Percentiles rank a stretch among this genome's conserved stretches.
Evolutionary conservation across 768 basidiomycete genomes (phyloP).

Genomic region (Cystobasidium ongulense): DNA sequence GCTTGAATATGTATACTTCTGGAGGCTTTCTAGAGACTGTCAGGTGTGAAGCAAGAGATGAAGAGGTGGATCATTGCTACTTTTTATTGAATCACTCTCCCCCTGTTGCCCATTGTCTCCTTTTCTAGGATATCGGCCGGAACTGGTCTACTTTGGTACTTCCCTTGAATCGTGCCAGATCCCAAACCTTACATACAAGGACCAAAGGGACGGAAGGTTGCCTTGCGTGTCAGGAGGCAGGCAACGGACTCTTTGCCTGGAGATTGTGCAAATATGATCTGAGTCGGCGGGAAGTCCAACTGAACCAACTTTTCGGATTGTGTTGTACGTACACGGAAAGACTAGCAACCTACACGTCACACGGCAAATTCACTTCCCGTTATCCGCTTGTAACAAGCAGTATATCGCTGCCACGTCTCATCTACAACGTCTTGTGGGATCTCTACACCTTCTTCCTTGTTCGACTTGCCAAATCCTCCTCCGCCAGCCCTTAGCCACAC

Average conservation of each 20-base stretch:
- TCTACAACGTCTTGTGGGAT: slow-evolving; percentile 67
- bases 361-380: slow-evolving; percentile 43
- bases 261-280: too few relatives aligned
- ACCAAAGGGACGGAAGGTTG: too few relatives aligned
- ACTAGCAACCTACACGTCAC: background rate
- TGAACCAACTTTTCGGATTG: too few relatives aligned
- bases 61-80: too few relatives aligned
- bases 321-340: too few relatives aligned
- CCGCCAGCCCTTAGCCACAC: slow-evolving; percentile 66
- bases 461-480: slow-evolving; percentile 63
- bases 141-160: background rate
- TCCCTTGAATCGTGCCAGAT: background rate
- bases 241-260: too few relatives aligned
- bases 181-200: too few relatives aligned
- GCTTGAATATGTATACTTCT: too few relatives aligned
- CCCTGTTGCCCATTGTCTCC: background rate
- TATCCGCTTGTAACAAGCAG: slow-evolving; percentile 55
- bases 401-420: slow-evolving; percentile 70
- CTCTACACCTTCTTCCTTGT: slow-evolving; percentile 64
- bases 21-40: too few relatives aligned
- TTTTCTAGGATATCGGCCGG: background rate
- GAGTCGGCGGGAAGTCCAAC: too few relatives aligned
- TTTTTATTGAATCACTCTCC: background rate
- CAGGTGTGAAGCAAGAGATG: too few relatives aligned
- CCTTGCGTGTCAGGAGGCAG: too few relatives aligned